Evolutionary conservation across 257 asterid species (phyloP), one percentile per base, ranked within the genome.

Genomic region (Nicotiana attenuata): DNA sequence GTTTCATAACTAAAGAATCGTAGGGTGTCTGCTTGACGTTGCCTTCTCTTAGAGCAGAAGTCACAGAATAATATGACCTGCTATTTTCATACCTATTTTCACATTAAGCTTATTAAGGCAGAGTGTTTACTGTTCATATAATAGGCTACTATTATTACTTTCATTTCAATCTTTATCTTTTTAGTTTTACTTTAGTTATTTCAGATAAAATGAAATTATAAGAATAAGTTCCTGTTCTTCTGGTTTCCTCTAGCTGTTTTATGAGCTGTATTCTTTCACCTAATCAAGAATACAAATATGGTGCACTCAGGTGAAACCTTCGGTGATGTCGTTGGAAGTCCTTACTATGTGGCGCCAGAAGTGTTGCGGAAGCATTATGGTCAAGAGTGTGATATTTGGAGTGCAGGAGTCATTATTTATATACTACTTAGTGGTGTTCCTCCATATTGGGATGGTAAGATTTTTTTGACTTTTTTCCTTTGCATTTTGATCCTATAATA

Each of bases 291-390:
- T 55, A 67, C 10, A 67, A 35, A 78, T 77, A 80, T 35, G 76
- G 41, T 67, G 26, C 33, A 60, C 81, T 31, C 84, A 92, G 97
- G 94, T 35, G 92, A 92, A 67, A 85, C 50, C 24, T 92, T 90
- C 82, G 66, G 7, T 59, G 92, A 92, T 64, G 92, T 92, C 38
- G 97, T 89, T 55, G 97, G 97, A 63, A 92, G 97, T 84, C 94
- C 97, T 14, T 92, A 90, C 77, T 92, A 92, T 52, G 97, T 90
- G 47, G 93, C 93, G 0, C 94, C 94, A 6, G 94, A 92, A 83
- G 96, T 92, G 41, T 81, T 92, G 67, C 81, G 80, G 85, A 90
- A 90, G 83, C 86, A 80, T 35, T 90, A 90, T 60, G 92, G 96
- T 65, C 92, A 45, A 76, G 96, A 89, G 71, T 90, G 94, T 81